Base-by-base conservation (phyloP, 495 filamentous ascomycete genomes). In the Amniculicola lignicola region DNA sequence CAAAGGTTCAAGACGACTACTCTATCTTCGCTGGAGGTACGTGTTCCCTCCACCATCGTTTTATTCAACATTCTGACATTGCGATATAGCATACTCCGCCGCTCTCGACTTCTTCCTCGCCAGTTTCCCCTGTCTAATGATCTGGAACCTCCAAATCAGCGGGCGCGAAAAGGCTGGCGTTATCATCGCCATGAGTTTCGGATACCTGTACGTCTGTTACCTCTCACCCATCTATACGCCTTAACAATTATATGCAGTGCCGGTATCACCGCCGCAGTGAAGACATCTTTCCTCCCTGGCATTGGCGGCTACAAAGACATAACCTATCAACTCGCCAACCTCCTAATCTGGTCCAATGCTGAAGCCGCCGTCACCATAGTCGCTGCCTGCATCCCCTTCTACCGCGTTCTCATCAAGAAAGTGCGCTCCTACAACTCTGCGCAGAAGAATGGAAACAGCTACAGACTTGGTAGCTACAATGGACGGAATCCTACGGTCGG, bases 81-180 rank as follows among this genome's bases (percentile, higher is more conserved):
- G 9, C 22, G 2, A 15, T 3, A 15, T 37, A 74, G 71, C 67
- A 5, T 75, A 72, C 64, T 72, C 72, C 1, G 70, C 69, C 42
- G 56, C 66, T 9, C 69, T 72, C 49, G 74, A 77, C 55, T 71
- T 77, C 51, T 66, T 72, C 42, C 73, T 77, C 36, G 74, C 71
- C 23, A 59, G 65, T 9, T 72, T 75, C n/a, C 73, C 73, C 12
- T 75, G 72, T 70, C 29, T 75, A 14, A 71, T 77, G 31, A 75
- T 74, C 27, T 64, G 61, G 53, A 67, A 65, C 6, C 53, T 75
- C 25, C 67, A 66, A 15, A 77, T 77, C 69, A 67, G 69, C 12
- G 62, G 54, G 22, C 51, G 63, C 16, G 74, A 77, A 23, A 77
- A 77, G 55, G 42, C 72, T 19, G 63, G 74, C 45, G 44, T 75